Base-by-base conservation (phyloP, 2,329 filamentous ascomycete genomes). In the Anisogramma anomala region DNA sequence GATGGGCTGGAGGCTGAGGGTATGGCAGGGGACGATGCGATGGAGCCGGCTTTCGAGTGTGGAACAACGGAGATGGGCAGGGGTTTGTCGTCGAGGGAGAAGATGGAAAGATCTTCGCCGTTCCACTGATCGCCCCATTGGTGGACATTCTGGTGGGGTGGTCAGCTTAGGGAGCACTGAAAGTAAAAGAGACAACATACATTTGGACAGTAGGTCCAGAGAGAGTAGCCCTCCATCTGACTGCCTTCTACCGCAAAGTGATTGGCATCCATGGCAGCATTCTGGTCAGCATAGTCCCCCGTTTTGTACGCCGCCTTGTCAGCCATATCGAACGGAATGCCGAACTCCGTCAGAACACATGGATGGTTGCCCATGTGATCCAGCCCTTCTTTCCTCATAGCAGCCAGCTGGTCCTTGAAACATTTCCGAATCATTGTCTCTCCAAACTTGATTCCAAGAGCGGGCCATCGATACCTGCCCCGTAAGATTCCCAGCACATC, bases 271-370 rank as follows among this genome's bases (percentile, higher is more conserved):
- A 98, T 81, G 6, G 91, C 91, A 2, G 84, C 78, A 25, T 82
- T 84, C 58, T 98, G 91, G 53, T 85, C 94, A 33, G 83, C 82
- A 61, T 94, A 98, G 59, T 98, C 84, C 6, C 93, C 91, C 5
- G 86, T 94, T 62, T 86, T 84, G 64, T 98, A 98, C 1, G 91
- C 91, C 55, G 91, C 72, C 61, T 94, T 88, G 50, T 94, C 80
- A 55, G 98, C 89, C 93, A 98, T 96, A 57, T 98, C 91, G 57
- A 94, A 98, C 0, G 91, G 91, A 44, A 98, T 95, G 6, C 91
- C 91, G 54, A 96, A 96, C 57, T 98, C 91, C 1, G 86, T 93
- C 59, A 95, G 77, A 4, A 98, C 64, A 52, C 87, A 86, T 0
- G 91, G 91, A 52, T 93, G 88, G 17, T 83, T 77, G 15, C 91